These are phyloP conservation scores for Dipteronia sinensis DNA, from an alignment of 345 rosid species.

Conservation along the genomic window DNA sequence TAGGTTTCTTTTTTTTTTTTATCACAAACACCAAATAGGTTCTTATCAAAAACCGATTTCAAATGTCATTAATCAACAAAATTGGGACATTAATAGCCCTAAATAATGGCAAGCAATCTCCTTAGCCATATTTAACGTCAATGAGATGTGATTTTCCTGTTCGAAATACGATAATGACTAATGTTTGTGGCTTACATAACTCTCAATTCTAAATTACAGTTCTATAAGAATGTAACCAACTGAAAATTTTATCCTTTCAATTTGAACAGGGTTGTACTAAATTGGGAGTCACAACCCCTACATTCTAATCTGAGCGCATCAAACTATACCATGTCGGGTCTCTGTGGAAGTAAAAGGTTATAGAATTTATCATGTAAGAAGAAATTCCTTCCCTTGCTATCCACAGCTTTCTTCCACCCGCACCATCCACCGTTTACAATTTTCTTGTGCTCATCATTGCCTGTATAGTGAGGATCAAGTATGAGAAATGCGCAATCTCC, in stretches of 20 bases:
- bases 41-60: neutral
- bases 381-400: constrained; percentile 85
- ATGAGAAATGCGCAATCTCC: constrained; percentile 93
- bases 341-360: constrained; percentile 88
- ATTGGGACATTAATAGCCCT: neutral
- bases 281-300: neutral
- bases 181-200: neutral
- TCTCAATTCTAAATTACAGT: neutral
- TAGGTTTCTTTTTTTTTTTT: too few relatives aligned
- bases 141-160: neutral
- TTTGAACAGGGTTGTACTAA: too few relatives aligned
- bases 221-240: too few relatives aligned
- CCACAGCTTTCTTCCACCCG: constrained; percentile 90
- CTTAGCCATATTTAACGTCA: neutral
- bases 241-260: too few relatives aligned
- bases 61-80: neutral
- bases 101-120: neutral
- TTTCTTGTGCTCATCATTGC: constrained; percentile 80
- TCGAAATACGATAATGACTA: neutral
- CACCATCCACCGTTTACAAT: constrained; percentile 93
- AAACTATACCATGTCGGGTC: constrained; percentile 71
- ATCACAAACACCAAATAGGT: neutral
- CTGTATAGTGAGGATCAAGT: constrained; percentile 89
- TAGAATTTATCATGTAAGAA: constrained; percentile 86
- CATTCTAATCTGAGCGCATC: neutral